Base-by-base conservation (phyloP, 805 yeast genomes). In the Wickerhamomyces subpelliculosus region DNA sequence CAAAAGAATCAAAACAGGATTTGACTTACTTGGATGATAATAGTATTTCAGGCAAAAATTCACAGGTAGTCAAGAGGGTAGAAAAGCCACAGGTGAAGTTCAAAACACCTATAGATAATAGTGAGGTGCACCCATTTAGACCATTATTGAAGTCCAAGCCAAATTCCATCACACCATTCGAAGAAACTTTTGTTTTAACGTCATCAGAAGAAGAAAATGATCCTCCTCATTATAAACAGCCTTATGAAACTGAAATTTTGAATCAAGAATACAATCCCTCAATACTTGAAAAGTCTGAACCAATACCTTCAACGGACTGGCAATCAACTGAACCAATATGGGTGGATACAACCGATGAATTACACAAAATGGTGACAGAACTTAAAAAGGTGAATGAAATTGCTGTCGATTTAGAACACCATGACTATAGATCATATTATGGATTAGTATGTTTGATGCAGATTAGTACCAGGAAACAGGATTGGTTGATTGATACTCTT, bases 321-420 rank as follows among this genome's bases (percentile, higher is more conserved):
- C 72, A 68, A 8, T 54, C 70, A 2, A 73, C 81, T 1, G 64
- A 65, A 12, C 80, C 90, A 12, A 69, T 65, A 2, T 86, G 93
- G 85, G 84, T 93, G 1, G 88, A 84, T 45, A 67, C 71, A 2
- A 60, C 64, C 1, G 78, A 70, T 18, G 61, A 65, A 19, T 57
- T 93, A 20, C 50, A 62, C 1, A 58, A 54, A 6, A 73, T 93
- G 82, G 46, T 86, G 1, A 55, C 61, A 1, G 72, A 69, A 7
- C 65, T 93, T 32, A 55, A 59, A 36, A 53, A 57, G 4, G 68
- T 70, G 40, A 61, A 67, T 2, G 95, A 77, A 39, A 74, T 93
- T 28, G 98, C 97, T 2, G 82, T 93, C 13, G 99, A 93, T 68
- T 72, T 93, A 43, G 99, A 93, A 55, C 98, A 93, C 60, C 98